Conservation (phyloP, 805 yeast species). For the Alloascoidea africana region DNA sequence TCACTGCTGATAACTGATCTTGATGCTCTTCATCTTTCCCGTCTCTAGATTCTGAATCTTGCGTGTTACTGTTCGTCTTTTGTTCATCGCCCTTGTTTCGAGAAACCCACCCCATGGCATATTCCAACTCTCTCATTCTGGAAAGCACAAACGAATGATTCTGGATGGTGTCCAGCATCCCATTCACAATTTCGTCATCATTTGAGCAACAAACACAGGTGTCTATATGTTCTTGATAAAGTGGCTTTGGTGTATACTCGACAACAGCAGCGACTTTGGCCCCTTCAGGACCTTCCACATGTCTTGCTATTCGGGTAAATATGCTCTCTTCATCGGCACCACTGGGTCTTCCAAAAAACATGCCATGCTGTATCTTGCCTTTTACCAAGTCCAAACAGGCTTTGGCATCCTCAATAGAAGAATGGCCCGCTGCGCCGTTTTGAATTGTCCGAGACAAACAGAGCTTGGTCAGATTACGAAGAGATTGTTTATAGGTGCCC, state of each 20-base stretch:
- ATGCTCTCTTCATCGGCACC: constrained; percentile 26
- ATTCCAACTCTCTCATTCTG: constrained; percentile 45
- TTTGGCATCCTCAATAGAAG: constrained; percentile 72
- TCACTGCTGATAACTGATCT: constrained; percentile 8
- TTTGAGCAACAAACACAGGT: constrained; percentile 27
- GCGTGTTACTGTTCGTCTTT: background rate
- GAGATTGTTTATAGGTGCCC: constrained; percentile 44
- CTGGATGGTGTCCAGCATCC: constrained; percentile 20
- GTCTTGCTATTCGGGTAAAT: constrained; percentile 13
- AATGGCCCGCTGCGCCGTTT: constrained; percentile 56
- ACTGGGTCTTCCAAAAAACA: constrained; percentile 43
- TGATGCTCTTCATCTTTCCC: constrained; percentile 9
- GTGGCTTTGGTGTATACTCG: constrained; percentile 17
- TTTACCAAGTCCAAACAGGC: constrained; percentile 71
- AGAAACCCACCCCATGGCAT: constrained; percentile 19
- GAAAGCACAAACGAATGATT: constrained; percentile 35
- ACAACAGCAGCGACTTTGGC: constrained; percentile 16
- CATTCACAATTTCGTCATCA: constrained; percentile 45
- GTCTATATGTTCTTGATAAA: constrained; percentile 18
- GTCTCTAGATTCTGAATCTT: too few relatives aligned
- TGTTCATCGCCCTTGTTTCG: constrained; percentile 7
- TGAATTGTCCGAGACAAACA: constrained; percentile 51
- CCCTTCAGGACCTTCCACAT: constrained; percentile 4
- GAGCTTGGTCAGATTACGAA: constrained; percentile 50
- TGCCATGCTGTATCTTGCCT: constrained; percentile 53